Evolutionary conservation across 495 filamentous ascomycete genomes (phyloP).

Genomic region (Cercophora newfieldiana): DNA sequence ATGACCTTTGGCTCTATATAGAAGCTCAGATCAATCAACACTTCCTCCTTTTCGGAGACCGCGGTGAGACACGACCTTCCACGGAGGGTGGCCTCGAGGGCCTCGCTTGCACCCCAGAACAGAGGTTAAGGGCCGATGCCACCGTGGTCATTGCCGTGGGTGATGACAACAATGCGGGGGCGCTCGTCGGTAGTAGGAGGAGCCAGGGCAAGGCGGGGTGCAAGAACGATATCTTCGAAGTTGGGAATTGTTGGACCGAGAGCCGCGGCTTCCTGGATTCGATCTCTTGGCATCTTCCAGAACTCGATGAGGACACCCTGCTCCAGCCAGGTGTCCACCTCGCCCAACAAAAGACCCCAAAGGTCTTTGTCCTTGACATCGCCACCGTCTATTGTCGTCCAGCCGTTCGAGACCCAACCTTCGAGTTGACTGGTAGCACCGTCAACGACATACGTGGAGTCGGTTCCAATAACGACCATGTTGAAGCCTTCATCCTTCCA

Average conservation of each 20-base stretch:
- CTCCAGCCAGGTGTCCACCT: slow-evolving; percentile 23
- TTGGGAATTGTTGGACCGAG: background rate
- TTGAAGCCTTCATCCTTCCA: slow-evolving; percentile 33
- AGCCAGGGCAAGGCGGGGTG: too few species aligned
- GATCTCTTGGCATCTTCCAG: slow-evolving; percentile 37
- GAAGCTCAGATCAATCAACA: background rate
- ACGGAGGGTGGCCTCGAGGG: too few species aligned
- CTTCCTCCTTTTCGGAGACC: too few species aligned
- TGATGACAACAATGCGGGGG: too few species aligned
- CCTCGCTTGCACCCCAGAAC: too few species aligned
- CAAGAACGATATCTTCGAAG: background rate
- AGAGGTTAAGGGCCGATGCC: too few species aligned
- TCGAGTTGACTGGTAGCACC: slow-evolving; percentile 34
- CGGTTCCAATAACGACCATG: slow-evolving; percentile 40
- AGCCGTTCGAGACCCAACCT: slow-evolving; percentile 33
- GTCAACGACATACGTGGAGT: slow-evolving; percentile 41
- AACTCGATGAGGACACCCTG: slow-evolving; percentile 33
- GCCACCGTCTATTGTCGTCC: slow-evolving; percentile 23
- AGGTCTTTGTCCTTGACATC: slow-evolving; percentile 42
- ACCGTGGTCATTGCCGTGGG: too few species aligned
- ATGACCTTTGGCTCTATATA: slow-evolving; percentile 17
- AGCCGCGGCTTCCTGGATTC: slow-evolving; percentile 32
- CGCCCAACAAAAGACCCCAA: slow-evolving; percentile 33
- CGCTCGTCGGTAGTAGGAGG: too few species aligned
- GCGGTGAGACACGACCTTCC: too few species aligned